Base-by-base conservation (phyloP, 1,284 basidiomycete species). In the Microbotryomycetes sp. region DNA sequence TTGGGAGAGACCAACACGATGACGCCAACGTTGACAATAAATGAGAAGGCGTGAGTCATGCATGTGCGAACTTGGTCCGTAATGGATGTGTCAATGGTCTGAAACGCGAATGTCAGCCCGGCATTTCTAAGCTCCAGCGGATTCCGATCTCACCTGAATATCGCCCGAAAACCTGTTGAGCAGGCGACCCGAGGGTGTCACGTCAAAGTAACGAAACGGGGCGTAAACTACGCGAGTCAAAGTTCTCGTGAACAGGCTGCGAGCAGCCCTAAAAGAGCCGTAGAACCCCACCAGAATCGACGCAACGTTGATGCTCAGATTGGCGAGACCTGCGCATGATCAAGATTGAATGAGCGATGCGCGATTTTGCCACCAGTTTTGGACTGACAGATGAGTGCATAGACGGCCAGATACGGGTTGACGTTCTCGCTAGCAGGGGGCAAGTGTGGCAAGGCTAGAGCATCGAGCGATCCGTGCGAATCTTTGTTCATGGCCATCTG, bases 131-230 rank as follows among this genome's bases (percentile, higher is more conserved):
- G 53, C 46, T 81, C 30, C 83, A 83, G 29, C 92, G 81, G 9
- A 89, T 71, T 88, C 76, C 65, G 94, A 92, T 36, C 91, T 84
- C 47, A 93, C 90, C 72, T 92, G 92, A 50, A 87, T 85, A 73
- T 97, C 92, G 4, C 91, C 84, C 19, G 89, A 89, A 76, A 96
- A 97, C 31, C 96, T 76, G 72, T 92, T 92, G 58, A 92, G 72
- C 51, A 88, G 85, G 9, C 88, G 88, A 19, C 70, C 68, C 25
- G 60, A 63, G 14, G 73, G 62, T 74, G 78, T 50, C 74, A 72
- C 50, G 62, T 72, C 71, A 70, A 94, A 96, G 79, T 91, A 94
- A 66, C 83, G 85, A 70, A 94, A 77, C 0, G 92, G 91, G 1
- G 89, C 86, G 48, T 81, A 82, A 80, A 94, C 84, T 25, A 94